These are phyloP conservation scores for Dimocarpus longan DNA, from an alignment of 345 rosid genomes.

Conservation along the genomic window DNA sequence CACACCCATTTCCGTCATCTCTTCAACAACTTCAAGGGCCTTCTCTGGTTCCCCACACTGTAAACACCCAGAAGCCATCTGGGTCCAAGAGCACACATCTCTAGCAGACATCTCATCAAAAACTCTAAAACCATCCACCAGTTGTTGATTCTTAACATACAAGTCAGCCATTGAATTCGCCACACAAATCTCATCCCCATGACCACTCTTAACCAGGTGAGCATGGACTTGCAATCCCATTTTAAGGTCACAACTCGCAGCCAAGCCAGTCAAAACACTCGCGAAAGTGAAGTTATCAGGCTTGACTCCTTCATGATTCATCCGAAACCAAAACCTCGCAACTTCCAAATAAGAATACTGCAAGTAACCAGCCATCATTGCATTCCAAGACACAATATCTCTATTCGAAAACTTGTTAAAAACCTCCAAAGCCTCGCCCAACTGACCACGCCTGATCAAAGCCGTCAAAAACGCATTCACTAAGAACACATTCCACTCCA, in stretches of 20 bases:
- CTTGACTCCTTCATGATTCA: constrained; percentile 45
- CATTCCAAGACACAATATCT: constrained; percentile 61
- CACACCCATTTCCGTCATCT: constrained; percentile 50
- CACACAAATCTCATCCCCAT: constrained; percentile 44
- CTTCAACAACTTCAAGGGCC: constrained; percentile 42
- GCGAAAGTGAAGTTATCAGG: constrained; percentile 55
- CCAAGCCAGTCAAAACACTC: constrained; percentile 45
- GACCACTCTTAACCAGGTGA: constrained; percentile 52
- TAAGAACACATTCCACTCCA: constrained; percentile 43
- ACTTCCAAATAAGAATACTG: constrained; percentile 33
- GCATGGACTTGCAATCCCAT: constrained; percentile 59
- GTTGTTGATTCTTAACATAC: constrained; percentile 42
- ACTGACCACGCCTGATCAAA: constrained; percentile 45
- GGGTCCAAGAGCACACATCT: constrained; percentile 56
- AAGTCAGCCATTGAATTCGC: constrained; percentile 52
- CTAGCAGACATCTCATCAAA: constrained; percentile 42
- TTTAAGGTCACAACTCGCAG: constrained; percentile 34
- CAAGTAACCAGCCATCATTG: constrained; percentile 52
- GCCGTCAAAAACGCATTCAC: constrained; percentile 51
- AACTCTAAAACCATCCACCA: constrained; percentile 41
- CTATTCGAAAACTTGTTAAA: constrained; percentile 37
- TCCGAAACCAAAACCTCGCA: constrained; percentile 43
- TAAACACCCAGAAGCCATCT: constrained; percentile 49
- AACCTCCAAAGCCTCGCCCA: constrained; percentile 43
- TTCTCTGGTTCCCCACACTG: constrained; percentile 46